Base-by-base conservation (phyloP, 192 early-diverging fungal genomes). In the Ambispora gerdemannii region DNA sequence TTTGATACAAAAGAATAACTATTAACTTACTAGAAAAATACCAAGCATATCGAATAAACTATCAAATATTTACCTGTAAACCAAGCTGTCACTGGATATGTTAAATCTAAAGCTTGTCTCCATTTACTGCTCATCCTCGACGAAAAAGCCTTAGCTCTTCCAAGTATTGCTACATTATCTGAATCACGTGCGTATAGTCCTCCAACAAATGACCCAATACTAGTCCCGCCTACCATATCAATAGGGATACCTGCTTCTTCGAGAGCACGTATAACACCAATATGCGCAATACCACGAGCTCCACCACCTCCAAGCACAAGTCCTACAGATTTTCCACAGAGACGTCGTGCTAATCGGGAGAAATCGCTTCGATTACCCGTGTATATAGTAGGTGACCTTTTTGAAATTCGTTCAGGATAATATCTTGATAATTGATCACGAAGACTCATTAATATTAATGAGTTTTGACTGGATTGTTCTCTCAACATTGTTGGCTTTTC, bases 221-320 rank as follows among this genome's bases (percentile, higher is more conserved):
- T 92, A 0, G 95, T 97, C n/a, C 97, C 97, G 28, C 97, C 96
- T 53, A 99, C 83, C 81, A 98, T 96, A 77, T 99, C 97, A 30
- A 99, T 88, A 1, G 96, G 96, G 35, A 99, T 92, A 0, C 97
- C 97, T 3, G 93, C 95, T 73, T 99, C 97, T 74, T 99, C 96
- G 33, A 99, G 82, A 0, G 95, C 95, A 36, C 87, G 86, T 72
- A 99, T 92, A 35, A 97, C 84, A 50, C 95, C 95, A 67, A 98
- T 84, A 50, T 97, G 95, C 0, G 91, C 82, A 50, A 97, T 92
- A 8, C 97, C 97, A 34, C 97, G 87, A 0, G 97, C 97, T 2
- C 97, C 97, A 30, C 97, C 97, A 27, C 97, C 97, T 22, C 97
- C 93, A 27, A 99, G 80, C 25, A 97, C 96, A 3, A 99, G 78